Evolutionary conservation across 1,284 basidiomycete species (phyloP).

Genomic region (Malassezia nana): DNA sequence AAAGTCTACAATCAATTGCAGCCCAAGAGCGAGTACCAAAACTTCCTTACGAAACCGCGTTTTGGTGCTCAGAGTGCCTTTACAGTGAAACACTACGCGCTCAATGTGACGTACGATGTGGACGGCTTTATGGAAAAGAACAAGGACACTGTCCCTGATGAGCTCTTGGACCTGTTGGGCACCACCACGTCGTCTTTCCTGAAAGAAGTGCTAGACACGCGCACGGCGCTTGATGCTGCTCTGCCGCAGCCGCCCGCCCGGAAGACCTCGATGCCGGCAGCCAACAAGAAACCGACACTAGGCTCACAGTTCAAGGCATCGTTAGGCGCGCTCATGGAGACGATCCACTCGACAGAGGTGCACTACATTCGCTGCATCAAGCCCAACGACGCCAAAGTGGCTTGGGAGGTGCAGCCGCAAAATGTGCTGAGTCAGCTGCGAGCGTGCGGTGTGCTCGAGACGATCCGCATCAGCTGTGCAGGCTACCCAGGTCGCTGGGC

Average conservation of each 20-base stretch:
- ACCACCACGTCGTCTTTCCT: slow-evolving; percentile 82
- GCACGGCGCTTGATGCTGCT: slow-evolving; percentile 61
- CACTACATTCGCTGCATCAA: slow-evolving; percentile 99
- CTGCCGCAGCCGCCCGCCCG: slow-evolving; percentile 16
- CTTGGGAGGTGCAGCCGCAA: slow-evolving; percentile 93
- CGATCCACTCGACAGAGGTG: slow-evolving; percentile 90
- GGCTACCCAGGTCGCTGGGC: slow-evolving; percentile 99
- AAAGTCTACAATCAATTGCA: slow-evolving; percentile 79
- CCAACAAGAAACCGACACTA: slow-evolving; percentile 77
- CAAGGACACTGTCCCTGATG: slow-evolving; percentile 94
- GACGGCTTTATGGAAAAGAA: slow-evolving; percentile 99
- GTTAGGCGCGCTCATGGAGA: slow-evolving; percentile 88
- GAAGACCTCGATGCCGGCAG: slow-evolving; percentile 53
- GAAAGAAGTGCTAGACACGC: slow-evolving; percentile 79
- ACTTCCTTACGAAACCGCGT: slow-evolving; percentile 91
- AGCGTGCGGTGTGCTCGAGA: slow-evolving; percentile 97
- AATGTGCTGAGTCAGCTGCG: slow-evolving; percentile 90
- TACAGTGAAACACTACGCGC: slow-evolving; percentile 94
- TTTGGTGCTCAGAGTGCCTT: slow-evolving; percentile 86
- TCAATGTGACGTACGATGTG: slow-evolving; percentile 95
- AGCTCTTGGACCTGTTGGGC: slow-evolving; percentile 79
- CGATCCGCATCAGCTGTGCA: slow-evolving; percentile 95
- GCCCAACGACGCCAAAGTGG: slow-evolving; percentile 89
- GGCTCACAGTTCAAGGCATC: slow-evolving; percentile 98
- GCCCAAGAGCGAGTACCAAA: slow-evolving; percentile 70